Base-by-base conservation (phyloP, 495 filamentous ascomycete genomes). In the Annulohypoxylon maeteangense region DNA sequence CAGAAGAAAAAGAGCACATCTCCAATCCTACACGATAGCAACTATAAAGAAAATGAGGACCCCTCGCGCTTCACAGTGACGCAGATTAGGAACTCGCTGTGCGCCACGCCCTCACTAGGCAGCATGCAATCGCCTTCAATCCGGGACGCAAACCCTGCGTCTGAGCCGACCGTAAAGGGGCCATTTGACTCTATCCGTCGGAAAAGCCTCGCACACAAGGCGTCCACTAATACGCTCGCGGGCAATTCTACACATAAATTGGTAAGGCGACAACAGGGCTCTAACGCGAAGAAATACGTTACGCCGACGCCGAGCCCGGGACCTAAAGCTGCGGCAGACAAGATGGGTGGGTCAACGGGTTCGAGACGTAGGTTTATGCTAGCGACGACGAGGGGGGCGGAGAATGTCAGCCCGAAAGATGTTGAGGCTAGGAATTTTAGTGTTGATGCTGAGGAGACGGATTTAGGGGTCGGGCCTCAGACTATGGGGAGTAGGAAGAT, bases 401-500 rank as follows among this genome's bases (percentile, higher is more conserved):
- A 74, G 58, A 77, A 77, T 16, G 44, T 77, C 1, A 74, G 69
- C 53, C 51, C 58, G 51, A 45, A 81, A 22, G 34, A 11, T 68
- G 60, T 4, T 0, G 54, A 61, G 1, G 65, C 51, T 5, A n/a
- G n/a, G n/a, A n/a, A n/a, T n/a, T n/a, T n/a, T n/a, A 1, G 68
- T 67, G 3, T 62, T 81, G n/a, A n/a, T n/a, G n/a, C n/a, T n/a
- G n/a, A n/a, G 47, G 80, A 83, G 29, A 82, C 81, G 50, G 53
- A 67, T 20, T 62, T 48, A 29, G 68, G 62, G 50, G 10, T 40
- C 11, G 12, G 36, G 2, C 71, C 77, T n/a, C 71, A 81, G 45
- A 72, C 78, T 0, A 77, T 87, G 14, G 85, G 85, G 25, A 86
- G 84, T 72, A 85, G 86, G 70, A 81, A 76, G 61, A 89, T 90